Conservation (phyloP, 768 basidiomycete species). For the Termitomyces bulborhizus region DNA sequence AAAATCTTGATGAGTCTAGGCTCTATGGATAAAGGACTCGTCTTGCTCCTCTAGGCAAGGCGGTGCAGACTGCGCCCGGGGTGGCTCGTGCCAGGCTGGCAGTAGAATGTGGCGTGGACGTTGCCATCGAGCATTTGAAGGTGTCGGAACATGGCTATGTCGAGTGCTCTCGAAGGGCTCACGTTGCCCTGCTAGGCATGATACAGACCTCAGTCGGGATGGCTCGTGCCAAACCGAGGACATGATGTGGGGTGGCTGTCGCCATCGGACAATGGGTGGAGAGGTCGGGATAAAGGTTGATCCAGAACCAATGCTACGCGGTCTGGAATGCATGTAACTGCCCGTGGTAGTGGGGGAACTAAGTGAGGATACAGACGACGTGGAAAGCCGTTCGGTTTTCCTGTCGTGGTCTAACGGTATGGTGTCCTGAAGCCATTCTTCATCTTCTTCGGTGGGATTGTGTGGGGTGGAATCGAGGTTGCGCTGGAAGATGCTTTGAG, state of each 20-base stretch:
- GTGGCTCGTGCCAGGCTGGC: conserved; percentile 11
- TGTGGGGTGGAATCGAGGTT: conserved; percentile 21
- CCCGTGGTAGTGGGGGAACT: neutral
- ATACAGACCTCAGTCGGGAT: conserved; percentile 14
- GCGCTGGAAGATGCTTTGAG: conserved; percentile 42
- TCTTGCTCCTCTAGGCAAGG: conserved; percentile 9
- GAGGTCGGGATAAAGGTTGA: conserved; percentile 10
- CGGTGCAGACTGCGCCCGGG: conserved; percentile 14
- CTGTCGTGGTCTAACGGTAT: conserved; percentile 32
- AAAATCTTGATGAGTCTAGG: neutral
- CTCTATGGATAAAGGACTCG: neutral
- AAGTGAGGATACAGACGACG: neutral
- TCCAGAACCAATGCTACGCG: neutral
- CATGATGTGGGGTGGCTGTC: conserved; percentile 3
- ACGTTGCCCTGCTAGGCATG: conserved; percentile 7
- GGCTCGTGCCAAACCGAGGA: conserved; percentile 11
- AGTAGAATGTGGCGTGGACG: conserved; percentile 5
- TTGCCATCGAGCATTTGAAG: conserved; percentile 17
- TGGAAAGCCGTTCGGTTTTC: conserved; percentile 5
- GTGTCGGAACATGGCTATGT: neutral
- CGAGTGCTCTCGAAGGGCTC: conserved; percentile 1
- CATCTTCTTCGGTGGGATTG: conserved; percentile 43
- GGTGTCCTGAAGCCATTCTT: conserved; percentile 62
- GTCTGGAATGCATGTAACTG: neutral
- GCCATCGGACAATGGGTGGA: conserved; percentile 18